Evolutionary conservation across 768 basidiomycete genomes (phyloP).

Genomic region (Lactarius tabidus): DNA sequence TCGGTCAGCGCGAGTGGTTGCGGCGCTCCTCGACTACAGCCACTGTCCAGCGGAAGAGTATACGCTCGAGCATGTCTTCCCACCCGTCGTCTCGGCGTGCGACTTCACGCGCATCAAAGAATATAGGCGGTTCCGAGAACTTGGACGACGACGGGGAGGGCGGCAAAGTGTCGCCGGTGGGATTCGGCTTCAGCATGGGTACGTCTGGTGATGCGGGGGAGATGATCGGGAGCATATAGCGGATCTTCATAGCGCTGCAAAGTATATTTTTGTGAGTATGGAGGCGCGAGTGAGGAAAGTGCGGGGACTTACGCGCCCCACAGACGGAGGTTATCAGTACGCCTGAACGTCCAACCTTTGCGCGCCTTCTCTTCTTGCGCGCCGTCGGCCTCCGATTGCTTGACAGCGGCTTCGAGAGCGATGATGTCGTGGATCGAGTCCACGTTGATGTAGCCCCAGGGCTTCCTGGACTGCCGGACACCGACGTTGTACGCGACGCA

Average conservation of each 20-base stretch:
- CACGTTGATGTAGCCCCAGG: constrained; percentile 83
- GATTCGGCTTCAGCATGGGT: constrained; percentile 30
- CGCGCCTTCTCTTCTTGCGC: constrained; percentile 39
- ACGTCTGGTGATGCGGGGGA: constrained; percentile 42
- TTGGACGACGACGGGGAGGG: constrained; percentile 34
- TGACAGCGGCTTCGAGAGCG: constrained; percentile 52
- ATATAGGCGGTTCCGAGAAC: constrained; percentile 43
- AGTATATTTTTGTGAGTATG: neutral
- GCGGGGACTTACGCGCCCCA: constrained; percentile 70
- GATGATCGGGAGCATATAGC: constrained; percentile 71
- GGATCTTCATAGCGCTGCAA: constrained; percentile 70
- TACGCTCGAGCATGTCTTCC: constrained; percentile 71
- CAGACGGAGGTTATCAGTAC: constrained; percentile 79
- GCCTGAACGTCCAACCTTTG: constrained; percentile 77
- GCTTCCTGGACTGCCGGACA: constrained; percentile 73
- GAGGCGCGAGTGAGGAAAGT: neutral
- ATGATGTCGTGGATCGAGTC: constrained; percentile 79
- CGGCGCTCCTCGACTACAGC: constrained; percentile 63
- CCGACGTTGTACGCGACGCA: constrained; percentile 78
- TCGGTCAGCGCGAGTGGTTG: constrained; percentile 25
- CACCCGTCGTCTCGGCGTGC: constrained; percentile 75
- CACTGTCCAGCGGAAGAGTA: constrained; percentile 61
- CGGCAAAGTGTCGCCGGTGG: constrained; percentile 1
- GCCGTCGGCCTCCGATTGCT: constrained; percentile 34
- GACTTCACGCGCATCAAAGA: constrained; percentile 70